Conservation (phyloP, 169 alveolate genomes). For the Plasmodium berghei region DNA sequence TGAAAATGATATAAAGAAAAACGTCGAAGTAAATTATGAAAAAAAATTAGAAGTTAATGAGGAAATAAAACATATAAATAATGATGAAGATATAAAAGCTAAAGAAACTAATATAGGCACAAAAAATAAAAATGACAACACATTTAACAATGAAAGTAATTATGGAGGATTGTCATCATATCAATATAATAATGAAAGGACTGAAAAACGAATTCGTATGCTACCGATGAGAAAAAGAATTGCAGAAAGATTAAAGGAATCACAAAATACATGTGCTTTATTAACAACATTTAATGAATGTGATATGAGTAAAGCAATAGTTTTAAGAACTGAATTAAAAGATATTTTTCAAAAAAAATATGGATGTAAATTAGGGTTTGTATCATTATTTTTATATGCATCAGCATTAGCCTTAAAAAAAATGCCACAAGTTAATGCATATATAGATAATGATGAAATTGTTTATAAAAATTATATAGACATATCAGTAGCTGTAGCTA, state of each 20-base stretch:
- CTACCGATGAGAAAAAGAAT: slow-evolving; percentile 93
- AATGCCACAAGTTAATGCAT: slow-evolving; percentile 90
- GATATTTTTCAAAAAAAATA: slow-evolving; percentile 83
- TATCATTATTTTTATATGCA: slow-evolving; percentile 89
- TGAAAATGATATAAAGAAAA: slow-evolving; percentile 2
- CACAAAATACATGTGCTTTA: slow-evolving; percentile 94
- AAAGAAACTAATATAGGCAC: slow-evolving; percentile 12
- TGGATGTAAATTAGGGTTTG: slow-evolving; percentile 86
- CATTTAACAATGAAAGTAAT: slow-evolving; percentile 10
- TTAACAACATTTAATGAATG: slow-evolving; percentile 94
- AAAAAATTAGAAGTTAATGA: not conserved
- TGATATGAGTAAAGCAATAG: slow-evolving; percentile 89
- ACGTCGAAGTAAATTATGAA: slow-evolving; percentile 17
- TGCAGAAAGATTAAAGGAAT: slow-evolving; percentile 93
- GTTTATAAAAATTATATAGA: slow-evolving; percentile 94
- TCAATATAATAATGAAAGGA: slow-evolving; percentile 80
- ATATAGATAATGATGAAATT: slow-evolving; percentile 89
- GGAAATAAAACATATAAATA: slow-evolving; percentile 32
- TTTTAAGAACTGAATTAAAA: slow-evolving; percentile 83
- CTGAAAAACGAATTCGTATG: slow-evolving; percentile 90
- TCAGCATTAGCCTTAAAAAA: slow-evolving; percentile 86
- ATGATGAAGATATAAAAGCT: slow-evolving; percentile 12
- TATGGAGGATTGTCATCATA: not conserved
- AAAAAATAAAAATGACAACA: slow-evolving; percentile 40
- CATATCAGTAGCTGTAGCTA: slow-evolving; percentile 96